Evolutionary conservation across 73 alveolate genomes (phyloP), one percentile per base, ranked within the genome.

Genomic region (Paraurostyla sp.): DNA sequence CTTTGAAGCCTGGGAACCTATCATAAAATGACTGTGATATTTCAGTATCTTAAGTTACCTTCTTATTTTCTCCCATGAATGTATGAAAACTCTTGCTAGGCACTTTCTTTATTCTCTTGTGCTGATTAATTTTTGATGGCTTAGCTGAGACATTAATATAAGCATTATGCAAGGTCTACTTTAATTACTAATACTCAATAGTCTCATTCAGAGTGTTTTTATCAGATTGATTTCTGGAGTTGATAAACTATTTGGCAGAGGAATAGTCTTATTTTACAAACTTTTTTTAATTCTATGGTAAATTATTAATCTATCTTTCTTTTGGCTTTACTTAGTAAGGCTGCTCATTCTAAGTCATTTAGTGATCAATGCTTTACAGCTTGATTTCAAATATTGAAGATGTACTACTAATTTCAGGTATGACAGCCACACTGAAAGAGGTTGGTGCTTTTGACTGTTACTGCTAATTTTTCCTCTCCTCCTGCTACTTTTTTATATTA

Each of bases 11-110:
- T 38, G 82, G 82, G 25, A 65, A 65, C 25, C 82, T 32, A 38
- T 18, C 58, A 38, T 65, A 65, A 38, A 65, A 65, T 6, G 82
- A 6, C 0, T 65, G 40, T 6, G 59, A 6, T 38, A 65, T 65
- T 65, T 65, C 54, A 7, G 82, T 65, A 38, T 65, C 82, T 23
- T 65, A 38, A 42, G 36, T 22, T 3, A 65, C 82, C 41, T 65
- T 65, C 36, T 13, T 35, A 15, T 35, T 4, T 40, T 4, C 7
- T 27, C 35, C 11, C 25, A 16, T 38, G 4, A 65, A 16, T 65
- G 7, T 38, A 65, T 13, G 41, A 27, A 6, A 59, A 29, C 76
- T 65, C 41, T 65, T 65, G 25, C 82, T 65, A 15, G 4, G 2
- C 18, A 38, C 38, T 22, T 38, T 25, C 38, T 65, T 36, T 38